These are phyloP conservation scores for Alloteropsis semialata DNA, from an alignment of 176 grass and related monocot genomes.

Conservation along the genomic window DNA sequence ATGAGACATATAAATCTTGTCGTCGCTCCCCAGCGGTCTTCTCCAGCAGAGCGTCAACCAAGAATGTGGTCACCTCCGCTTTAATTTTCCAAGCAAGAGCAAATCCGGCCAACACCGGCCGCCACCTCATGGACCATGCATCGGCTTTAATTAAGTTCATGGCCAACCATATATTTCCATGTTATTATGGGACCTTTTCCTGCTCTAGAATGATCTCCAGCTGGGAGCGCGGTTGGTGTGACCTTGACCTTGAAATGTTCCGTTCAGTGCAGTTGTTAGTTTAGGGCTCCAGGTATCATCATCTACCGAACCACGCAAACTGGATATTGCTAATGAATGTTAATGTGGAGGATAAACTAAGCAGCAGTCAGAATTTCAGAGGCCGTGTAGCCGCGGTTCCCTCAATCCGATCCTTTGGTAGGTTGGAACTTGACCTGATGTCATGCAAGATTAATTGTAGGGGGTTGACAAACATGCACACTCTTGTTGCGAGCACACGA, in stretches of 20 bases:
- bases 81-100: too few relatives aligned
- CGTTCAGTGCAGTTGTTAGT: conserved; percentile 15
- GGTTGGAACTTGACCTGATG: conserved; percentile 31
- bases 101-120: too few relatives aligned
- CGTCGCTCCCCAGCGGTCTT: too few relatives aligned
- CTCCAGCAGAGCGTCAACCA: too few relatives aligned
- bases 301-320: conserved; percentile 1
- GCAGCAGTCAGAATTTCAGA: background rate
- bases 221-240: conserved; percentile 10
- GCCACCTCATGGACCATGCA: too few relatives aligned
- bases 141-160: background rate
- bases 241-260: conserved; percentile 38
- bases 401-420: conserved; percentile 1
- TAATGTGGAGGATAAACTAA: background rate
- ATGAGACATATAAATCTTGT: too few relatives aligned
- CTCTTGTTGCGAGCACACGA: background rate
- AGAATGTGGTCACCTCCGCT: too few relatives aligned
- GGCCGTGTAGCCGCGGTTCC: background rate
- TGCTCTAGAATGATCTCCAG: background rate
- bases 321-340: conserved; percentile 2
- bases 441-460: background rate
- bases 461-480: conserved; percentile 1
- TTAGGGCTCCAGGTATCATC: background rate
- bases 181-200: background rate
- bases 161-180: conserved; percentile 7